Base-by-base conservation (phyloP, 1,284 basidiomycete genomes). In the Leccinum olivaceoglutinosum region DNA sequence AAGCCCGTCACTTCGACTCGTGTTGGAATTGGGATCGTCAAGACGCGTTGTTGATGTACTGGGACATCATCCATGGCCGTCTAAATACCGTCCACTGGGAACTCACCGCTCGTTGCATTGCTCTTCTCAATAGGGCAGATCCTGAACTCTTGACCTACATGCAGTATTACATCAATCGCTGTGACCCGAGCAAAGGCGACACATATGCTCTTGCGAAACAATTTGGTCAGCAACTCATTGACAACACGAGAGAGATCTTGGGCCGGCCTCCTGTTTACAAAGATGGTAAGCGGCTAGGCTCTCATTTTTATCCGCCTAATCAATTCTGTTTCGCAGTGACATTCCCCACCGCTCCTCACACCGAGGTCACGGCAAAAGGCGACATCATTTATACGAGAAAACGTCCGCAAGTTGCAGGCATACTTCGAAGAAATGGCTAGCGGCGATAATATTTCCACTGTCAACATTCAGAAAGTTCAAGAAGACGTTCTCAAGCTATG, bases 21-120 rank as follows among this genome's bases (percentile, higher is more conserved):
- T 94, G 90, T 11, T 99, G 96, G 96, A 99, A 99, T 77, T 99
- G 96, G 97, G 95, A 92, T 60, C 89, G 96, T 68, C 95, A 98
- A 79, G 94, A 96, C 68, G 93, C 95, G 32, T 82, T 98, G 51
- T 81, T 93, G 65, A 94, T 98, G 91, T 98, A 90, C 80, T 98
- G 96, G 79, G 96, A 98, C 75, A 96, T 98, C 76, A 93, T 98
- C 73, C 95, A 95, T 71, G 96, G 96, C 58, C 88, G 91, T 57
- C 85, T 97, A 65, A 95, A 90, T 38, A 93, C 94, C 36, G 92
- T 97, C 69, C 94, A 97, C 69, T 88, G 90, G 63, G 93, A 95
- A 29, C 25, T 29, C 25, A 29, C 25, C 25, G 25, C 38, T 69
- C 91, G 95, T 64, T 98, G 96, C 80, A 95, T 99, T 69, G 89